These are phyloP conservation scores for Scenedesmus sp. DNA, from an alignment of 163 green algal species.

Conservation along the genomic window DNA sequence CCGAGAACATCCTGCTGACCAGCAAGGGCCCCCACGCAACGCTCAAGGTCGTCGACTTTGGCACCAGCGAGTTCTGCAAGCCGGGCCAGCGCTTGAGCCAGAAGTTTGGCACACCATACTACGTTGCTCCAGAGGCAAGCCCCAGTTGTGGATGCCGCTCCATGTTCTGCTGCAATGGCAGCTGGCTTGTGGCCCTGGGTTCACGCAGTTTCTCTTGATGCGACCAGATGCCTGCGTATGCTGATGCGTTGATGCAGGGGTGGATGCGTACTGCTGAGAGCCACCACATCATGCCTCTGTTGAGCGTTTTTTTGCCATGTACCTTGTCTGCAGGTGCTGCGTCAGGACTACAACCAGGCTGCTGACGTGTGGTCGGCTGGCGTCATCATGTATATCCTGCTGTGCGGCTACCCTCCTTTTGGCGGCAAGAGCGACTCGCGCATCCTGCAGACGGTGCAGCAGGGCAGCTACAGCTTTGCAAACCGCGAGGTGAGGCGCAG, in stretches of 20 bases:
- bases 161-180: not conserved
- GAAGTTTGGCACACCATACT: slow-evolving; percentile 73
- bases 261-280: not conserved
- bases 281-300: not conserved
- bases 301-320: no score
- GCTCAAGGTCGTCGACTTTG: slow-evolving; percentile 72
- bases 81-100: slow-evolving; percentile 68
- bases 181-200: not conserved
- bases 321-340: slow-evolving; percentile 10
- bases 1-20: slow-evolving; percentile 64
- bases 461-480: slow-evolving; percentile 77
- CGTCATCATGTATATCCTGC: slow-evolving; percentile 98
- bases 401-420: slow-evolving; percentile 97
- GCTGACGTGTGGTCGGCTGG: slow-evolving; percentile 54
- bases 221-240: not conserved
- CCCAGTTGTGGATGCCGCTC: not conserved
- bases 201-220: not conserved
- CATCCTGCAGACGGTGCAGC: slow-evolving; percentile 85
- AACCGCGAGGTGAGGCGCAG: slow-evolving; percentile 15
- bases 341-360: not conserved
- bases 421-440: slow-evolving; percentile 94
- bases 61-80: slow-evolving; percentile 78
- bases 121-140: slow-evolving; percentile 89
- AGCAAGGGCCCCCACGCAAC: not conserved
- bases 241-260: not conserved